A percentile compares a stretch with the other conserved stretches of the same genome.
Evolutionary conservation across 169 alveolate genomes (phyloP).

Genomic region (Plasmodium inui): DNA sequence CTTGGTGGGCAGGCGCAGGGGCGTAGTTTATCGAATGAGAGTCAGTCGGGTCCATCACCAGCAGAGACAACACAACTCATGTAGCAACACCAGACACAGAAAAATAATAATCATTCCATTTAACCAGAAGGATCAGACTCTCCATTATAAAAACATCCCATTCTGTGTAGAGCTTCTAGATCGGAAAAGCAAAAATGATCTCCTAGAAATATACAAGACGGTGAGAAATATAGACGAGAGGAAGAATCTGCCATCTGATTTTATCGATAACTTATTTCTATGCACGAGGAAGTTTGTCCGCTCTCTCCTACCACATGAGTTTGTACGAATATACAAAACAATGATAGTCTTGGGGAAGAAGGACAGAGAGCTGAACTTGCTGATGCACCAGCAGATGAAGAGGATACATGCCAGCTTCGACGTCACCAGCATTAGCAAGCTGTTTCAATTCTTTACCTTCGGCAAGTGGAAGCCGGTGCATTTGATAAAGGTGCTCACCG

Average conservation of each 20-base stretch:
- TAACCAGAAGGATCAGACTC: background rate
- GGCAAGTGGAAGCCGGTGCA: conserved; percentile 13
- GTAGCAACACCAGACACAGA: conserved; percentile 21
- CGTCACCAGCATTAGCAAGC: conserved; percentile 44
- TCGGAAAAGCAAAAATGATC: conserved; percentile 39
- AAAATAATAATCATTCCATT: conserved; percentile 63
- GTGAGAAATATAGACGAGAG: conserved; percentile 36
- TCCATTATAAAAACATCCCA: conserved; percentile 54
- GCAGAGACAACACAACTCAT: background rate
- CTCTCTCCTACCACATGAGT: conserved; percentile 54
- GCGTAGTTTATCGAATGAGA: background rate
- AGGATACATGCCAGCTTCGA: conserved; percentile 64
- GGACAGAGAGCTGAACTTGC: conserved; percentile 24
- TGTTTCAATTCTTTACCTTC: conserved; percentile 47
- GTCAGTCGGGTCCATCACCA: background rate
- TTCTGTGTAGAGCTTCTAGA: conserved; percentile 31
- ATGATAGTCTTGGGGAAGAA: conserved; percentile 27
- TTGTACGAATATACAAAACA: conserved; percentile 47
- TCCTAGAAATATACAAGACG: conserved; percentile 34
- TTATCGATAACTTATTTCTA: conserved; percentile 51
- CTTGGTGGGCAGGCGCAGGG: background rate
- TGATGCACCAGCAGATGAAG: conserved; percentile 67
- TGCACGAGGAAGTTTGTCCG: conserved; percentile 69
- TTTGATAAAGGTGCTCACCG: conserved; percentile 40
- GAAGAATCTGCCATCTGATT: conserved; percentile 52